Evolutionary conservation across 1,284 basidiomycete species (phyloP).

Genomic region (Moesziomyces parantarcticus): DNA sequence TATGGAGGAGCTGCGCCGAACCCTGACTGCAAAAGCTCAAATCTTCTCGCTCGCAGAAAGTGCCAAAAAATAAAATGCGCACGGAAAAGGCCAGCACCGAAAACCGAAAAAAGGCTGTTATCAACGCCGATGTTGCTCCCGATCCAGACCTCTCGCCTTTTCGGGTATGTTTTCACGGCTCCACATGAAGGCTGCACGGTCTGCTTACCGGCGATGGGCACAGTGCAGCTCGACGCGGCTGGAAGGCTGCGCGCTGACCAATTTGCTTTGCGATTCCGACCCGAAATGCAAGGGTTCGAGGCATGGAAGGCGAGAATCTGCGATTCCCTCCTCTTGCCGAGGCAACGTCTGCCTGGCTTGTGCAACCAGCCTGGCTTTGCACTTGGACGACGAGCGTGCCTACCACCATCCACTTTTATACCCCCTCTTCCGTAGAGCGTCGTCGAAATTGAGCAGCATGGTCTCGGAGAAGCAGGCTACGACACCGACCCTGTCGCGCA

Average conservation of each 20-base stretch:
- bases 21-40: neutral
- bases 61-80: neutral
- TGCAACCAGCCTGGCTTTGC: neutral
- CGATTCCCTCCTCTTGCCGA: neutral
- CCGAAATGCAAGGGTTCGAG: neutral
- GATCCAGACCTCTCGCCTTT: neutral
- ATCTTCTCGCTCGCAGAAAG: neutral
- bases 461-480: neutral
- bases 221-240: neutral
- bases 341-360: neutral
- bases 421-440: neutral
- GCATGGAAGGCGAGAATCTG: neutral
- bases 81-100: neutral
- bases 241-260: neutral
- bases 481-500: slow-evolving; percentile 21
- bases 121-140: neutral
- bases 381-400: no score
- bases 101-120: neutral
- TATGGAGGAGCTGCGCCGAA: neutral
- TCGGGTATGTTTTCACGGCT: neutral
- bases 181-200: neutral
- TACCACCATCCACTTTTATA: neutral
- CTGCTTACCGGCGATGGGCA: neutral
- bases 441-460: neutral
- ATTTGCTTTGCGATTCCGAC: neutral